These are phyloP conservation scores for Bromus sterilis DNA, from an alignment of 176 grass and related monocot species.

Conservation along the genomic window DNA sequence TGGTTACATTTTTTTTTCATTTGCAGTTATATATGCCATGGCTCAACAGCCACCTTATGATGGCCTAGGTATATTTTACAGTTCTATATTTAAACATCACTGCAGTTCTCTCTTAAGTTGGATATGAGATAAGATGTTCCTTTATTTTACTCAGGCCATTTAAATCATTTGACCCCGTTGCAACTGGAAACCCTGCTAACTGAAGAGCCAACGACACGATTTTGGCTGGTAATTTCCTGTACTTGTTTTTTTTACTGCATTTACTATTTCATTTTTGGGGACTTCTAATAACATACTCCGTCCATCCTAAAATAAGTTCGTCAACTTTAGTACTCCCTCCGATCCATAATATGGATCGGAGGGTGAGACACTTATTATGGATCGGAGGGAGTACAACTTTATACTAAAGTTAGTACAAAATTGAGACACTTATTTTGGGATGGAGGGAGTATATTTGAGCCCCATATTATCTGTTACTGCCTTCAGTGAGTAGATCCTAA, in stretches of 20 bases:
- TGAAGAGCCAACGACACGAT: conserved; percentile 64
- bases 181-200: conserved; percentile 79
- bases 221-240: conserved; percentile 77
- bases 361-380: too few relatives aligned
- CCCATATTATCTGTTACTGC: neutral
- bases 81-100: neutral
- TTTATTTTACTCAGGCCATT: conserved; percentile 45
- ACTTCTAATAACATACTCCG: neutral
- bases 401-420: too few relatives aligned
- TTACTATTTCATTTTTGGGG: neutral
- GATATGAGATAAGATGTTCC: neutral
- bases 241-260: neutral
- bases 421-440: too few relatives aligned
- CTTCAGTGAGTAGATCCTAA: neutral
- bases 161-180: conserved; percentile 79
- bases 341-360: too few relatives aligned
- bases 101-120: conserved; percentile 3
- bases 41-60: conserved; percentile 80
- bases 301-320: too few relatives aligned
- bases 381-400: too few relatives aligned
- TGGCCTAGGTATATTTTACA: conserved; percentile 45
- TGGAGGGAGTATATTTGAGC: too few relatives aligned
- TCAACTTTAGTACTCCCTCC: too few relatives aligned
- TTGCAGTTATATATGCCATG: conserved; percentile 86
- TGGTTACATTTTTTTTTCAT: conserved; percentile 20